Base-by-base conservation (phyloP, 2,329 filamentous ascomycete species). In the Alternaria longipes region DNA sequence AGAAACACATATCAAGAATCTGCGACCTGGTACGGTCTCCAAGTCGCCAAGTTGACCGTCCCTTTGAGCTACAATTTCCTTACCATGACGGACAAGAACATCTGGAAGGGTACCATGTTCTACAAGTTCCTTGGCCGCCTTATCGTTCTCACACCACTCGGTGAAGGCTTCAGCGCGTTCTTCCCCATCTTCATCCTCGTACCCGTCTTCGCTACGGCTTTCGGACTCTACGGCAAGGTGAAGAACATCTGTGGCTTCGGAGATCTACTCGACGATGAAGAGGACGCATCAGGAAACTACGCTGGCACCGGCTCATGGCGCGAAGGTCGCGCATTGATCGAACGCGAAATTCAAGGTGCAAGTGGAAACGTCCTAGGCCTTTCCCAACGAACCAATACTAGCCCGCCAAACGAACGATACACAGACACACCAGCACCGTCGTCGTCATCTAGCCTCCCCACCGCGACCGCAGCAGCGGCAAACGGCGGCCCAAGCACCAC, bases 31-130 rank as follows among this genome's bases (percentile, higher is more conserved):
- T 99, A 98, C 75, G 91, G 93, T 1, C 89, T 93, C 60, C 93
- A 97, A 77, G 91, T 97, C 11, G 94, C 95, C 53, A 92, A 94
- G 72, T 87, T 99, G 44, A 97, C 92, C 1, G 92, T 99, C 0
- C 95, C 95, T 1, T 85, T 99, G 8, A 90, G 92, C 4, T 99
- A 97, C 86, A 99, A 99, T 80, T 99, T 98, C 75, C 86, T 97
- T 77, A 97, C 94, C 0, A 94, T 98, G 76, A 81, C 97, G 22
- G 91, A 91, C 1, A 84, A 83, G 8, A 83, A 84, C 12, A 87
- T 97, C 42, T 94, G 93, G 74, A 81, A 85, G 59, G 86, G 89
- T 69, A 97, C 94, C 0, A 88, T 89, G 0, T 99, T 98, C 79
- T 97, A 94, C 81, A 79, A 86, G 42, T 97, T 99, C 72, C 85